These are phyloP conservation scores for Iris macrosiphon DNA, from an alignment of 106 monocot genomes.

Conservation along the genomic window DNA sequence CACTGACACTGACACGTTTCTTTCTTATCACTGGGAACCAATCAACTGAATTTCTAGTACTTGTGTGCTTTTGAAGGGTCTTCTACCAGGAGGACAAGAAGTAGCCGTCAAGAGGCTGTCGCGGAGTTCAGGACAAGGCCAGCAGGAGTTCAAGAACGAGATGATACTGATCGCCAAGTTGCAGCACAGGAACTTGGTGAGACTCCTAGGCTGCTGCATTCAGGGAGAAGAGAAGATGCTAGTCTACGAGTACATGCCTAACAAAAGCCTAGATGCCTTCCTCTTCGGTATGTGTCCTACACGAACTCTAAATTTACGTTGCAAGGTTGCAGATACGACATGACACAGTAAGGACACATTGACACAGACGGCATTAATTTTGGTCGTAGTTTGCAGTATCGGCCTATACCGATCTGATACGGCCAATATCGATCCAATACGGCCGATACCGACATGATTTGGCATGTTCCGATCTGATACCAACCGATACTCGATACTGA, in stretches of 20 bases:
- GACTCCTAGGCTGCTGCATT: slow-evolving; percentile 45
- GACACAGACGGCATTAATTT: too few relatives aligned
- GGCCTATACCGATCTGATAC: too few relatives aligned
- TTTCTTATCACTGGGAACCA: too few relatives aligned
- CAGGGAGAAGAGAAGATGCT: slow-evolving; percentile 47
- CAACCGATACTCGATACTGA: too few relatives aligned
- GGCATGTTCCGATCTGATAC: too few relatives aligned
- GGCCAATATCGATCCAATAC: too few relatives aligned
- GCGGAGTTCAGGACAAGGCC: slow-evolving; percentile 35
- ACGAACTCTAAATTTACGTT: background rate
- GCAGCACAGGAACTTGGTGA: slow-evolving; percentile 52
- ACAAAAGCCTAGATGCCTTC: slow-evolving; percentile 46
- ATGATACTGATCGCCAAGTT: slow-evolving; percentile 43
- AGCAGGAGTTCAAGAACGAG: slow-evolving; percentile 53
- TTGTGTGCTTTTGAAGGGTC: background rate
- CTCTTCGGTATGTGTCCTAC: slow-evolving; percentile 31
- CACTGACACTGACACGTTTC: too few relatives aligned
- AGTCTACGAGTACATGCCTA: slow-evolving; percentile 48
- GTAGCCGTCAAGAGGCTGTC: slow-evolving; percentile 54
- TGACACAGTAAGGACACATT: too few relatives aligned
- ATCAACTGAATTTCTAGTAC: too few relatives aligned
- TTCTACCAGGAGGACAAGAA: slow-evolving; percentile 8
- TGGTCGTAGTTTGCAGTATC: too few relatives aligned
- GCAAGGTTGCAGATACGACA: too few relatives aligned
- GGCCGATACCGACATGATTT: too few relatives aligned